Base-by-base conservation (phyloP, 2,329 filamentous ascomycete species). In the Claviceps citrina region DNA sequence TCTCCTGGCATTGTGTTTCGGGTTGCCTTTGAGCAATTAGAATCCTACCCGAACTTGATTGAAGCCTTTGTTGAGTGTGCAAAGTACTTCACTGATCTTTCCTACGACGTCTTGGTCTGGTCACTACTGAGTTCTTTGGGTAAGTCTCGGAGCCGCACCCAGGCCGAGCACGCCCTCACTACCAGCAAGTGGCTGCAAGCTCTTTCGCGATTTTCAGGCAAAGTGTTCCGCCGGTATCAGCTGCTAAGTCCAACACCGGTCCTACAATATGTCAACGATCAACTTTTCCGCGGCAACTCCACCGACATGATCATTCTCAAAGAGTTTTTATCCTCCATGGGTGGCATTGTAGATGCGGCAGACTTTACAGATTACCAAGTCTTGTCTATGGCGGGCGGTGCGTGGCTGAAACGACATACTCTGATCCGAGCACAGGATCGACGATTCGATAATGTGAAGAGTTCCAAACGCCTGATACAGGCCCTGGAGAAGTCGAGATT, bases 21-120 rank as follows among this genome's bases (percentile, higher is more conserved):
- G 51, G 82, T 89, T 42, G 85, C 87, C 6, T 76, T 98, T 43
- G 79, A 79, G 46, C 87, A 95, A 58, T 84, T 95, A 43, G 87
- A 98, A 59, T 80, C 82, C 0, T 98, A 98, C 57, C 83, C 82
- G 55, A 98, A 96, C 54, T 71, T 98, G 44, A 94, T 94, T 42
- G 84, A 94, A 45, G 84, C 85, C 5, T 84, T 98, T 45, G 87
- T 96, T 12, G 86, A 95, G 55, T 95, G 87, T 53, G 86, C 84
- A 30, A 81, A 84, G 51, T 95, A 95, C 56, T 95, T 96, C 50
- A 94, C 89, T 1, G 78, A 84, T 40, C 65, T 98, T 28, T 89
- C 84, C 0, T 94, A 94, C 55, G 91, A 98, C 58, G 84, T 94
- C 25, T 68, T 98, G 33, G 83, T 85, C 3, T 98, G 89, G 86